Evolutionary conservation across 306 rosid genomes (phyloP).

Genomic region (Gleditsia sinensis): DNA sequence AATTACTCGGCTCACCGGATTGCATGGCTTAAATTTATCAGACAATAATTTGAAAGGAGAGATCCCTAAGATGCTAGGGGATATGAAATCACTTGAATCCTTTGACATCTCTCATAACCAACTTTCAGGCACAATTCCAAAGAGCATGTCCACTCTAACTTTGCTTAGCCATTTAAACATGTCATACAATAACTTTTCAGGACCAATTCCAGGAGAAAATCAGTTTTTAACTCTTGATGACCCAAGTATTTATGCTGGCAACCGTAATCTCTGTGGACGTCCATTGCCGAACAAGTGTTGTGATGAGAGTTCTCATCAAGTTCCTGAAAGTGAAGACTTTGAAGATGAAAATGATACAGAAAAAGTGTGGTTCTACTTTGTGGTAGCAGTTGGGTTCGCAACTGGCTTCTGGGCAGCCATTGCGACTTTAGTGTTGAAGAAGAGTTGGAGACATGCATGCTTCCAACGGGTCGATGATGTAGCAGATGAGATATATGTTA

Average conservation of each 20-base stretch:
- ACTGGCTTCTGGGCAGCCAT: neutral
- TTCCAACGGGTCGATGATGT: neutral
- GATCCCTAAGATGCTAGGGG: neutral
- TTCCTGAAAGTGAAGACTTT: neutral
- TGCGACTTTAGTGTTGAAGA: neutral
- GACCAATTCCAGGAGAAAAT: neutral
- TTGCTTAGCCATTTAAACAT: neutral
- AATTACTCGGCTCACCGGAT: neutral
- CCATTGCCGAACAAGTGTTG: too few species aligned
- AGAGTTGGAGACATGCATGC: neutral
- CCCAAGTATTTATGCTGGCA: too few species aligned
- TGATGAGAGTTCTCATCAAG: neutral
- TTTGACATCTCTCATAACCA: neutral
- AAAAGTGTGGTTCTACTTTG: neutral
- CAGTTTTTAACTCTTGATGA: neutral
- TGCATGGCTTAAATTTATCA: neutral
- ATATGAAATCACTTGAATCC: neutral
- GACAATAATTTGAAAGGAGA: neutral
- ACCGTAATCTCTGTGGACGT: neutral
- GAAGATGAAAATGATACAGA: neutral
- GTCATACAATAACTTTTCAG: neutral
- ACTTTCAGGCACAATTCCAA: neutral
- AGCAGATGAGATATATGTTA: neutral
- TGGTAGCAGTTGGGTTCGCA: neutral
- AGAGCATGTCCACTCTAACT: neutral